A percentile compares a stretch with the other conserved stretches of the same genome.
These are phyloP conservation scores for Seiridium cupressi DNA, from an alignment of 2,329 filamentous ascomycete genomes.

Conservation along the genomic window DNA sequence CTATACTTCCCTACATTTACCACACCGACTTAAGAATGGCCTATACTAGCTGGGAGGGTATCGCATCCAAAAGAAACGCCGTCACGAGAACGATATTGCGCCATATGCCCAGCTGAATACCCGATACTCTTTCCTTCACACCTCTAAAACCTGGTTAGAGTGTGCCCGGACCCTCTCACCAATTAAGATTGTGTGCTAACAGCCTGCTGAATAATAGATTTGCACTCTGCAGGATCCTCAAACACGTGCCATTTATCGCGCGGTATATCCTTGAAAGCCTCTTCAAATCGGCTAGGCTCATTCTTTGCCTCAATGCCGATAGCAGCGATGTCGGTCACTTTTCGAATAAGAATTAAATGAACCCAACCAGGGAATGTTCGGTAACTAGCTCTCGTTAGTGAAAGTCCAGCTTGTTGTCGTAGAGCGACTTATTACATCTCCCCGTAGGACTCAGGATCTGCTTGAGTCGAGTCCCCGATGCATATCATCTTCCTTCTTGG, in stretches of 20 bases:
- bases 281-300: conserved; percentile 72
- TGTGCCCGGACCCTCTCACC: too few relatives aligned
- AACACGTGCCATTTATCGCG: conserved; percentile 77
- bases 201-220: conserved; percentile 33
- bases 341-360: conserved; percentile 79
- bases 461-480: conserved; percentile 89
- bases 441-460: conserved; percentile 86
- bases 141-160: too few relatives aligned
- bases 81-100: too few relatives aligned
- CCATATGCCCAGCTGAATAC: too few relatives aligned
- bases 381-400: conserved; percentile 38
- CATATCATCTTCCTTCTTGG: conserved; percentile 77
- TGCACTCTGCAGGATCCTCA: conserved; percentile 69
- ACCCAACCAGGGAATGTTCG: conserved; percentile 73
- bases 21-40: too few relatives aligned
- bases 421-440: conserved; percentile 60
- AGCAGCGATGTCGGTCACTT: conserved; percentile 71
- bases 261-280: conserved; percentile 77
- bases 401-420: too few relatives aligned
- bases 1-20: too few relatives aligned
- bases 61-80: too few relatives aligned
- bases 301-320: conserved; percentile 72
- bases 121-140: too few relatives aligned
- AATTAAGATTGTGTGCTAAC: neutral
- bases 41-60: too few relatives aligned